Base-by-base conservation (phyloP, 1,284 basidiomycete species). In the Athelia sp. region DNA sequence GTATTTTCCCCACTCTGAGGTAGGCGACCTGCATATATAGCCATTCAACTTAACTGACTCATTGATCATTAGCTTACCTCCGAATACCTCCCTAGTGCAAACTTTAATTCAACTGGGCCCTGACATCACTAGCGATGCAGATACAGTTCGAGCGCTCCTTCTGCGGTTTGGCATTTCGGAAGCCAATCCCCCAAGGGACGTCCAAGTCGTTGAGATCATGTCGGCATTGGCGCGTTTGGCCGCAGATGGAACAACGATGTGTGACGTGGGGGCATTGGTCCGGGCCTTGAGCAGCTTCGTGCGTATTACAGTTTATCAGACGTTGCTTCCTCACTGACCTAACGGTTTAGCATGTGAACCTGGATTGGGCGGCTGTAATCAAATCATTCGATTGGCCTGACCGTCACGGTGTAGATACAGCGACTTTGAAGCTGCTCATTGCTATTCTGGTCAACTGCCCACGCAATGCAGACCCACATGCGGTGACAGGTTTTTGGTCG, bases 291-390 rank as follows among this genome's bases (percentile, higher is more conserved):
- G 75, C 51, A 81, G 76, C 62, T 80, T 84, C 57, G 87, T 89
- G 62, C 72, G 86, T 75, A 29, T 40, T 22, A 24, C 26, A 29
- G 13, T 29, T 29, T 29, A 31, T 51, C 43, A 62, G 13, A 48
- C 18, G 24, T 44, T 43, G 31, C 46, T 45, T 60, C 21, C 42
- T 51, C 17, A n/a, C n/a, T n/a, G n/a, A n/a, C 46, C 22, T 49
- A 56, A 54, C 50, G 59, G 54, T 56, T 21, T 58, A 87, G 81
- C 76, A 79, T 61, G 72, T 75, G 32, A 71, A 74, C 34, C 68
- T 94, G 52, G 80, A 89, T 52, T 96, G 92, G 90, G 76, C 89
- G 17, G 80, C 75, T 49, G 81, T 91, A 50, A 84, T 93, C 58
- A 80, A 82, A 54, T 78, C 83, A 1, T 92, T 91, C 58, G 90